A percentile compares a stretch with the other conserved stretches of the same genome.
phyloP scores from a whole-genome alignment of 768 basidiomycete species.

The Amanita inopinata region DNA sequence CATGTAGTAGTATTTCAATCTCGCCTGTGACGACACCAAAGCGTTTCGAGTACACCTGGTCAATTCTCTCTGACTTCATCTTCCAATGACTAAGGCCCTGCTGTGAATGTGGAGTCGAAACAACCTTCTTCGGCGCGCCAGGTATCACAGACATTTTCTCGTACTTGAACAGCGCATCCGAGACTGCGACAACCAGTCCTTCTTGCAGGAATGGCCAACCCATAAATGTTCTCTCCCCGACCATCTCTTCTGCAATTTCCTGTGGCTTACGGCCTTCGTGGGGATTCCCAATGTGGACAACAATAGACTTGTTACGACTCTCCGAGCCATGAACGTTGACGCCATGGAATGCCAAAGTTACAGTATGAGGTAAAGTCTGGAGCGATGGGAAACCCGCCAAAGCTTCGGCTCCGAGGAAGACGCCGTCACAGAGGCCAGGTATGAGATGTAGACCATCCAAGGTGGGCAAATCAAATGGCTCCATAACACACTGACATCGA shows the following conservation, averaged over 20 bases:
- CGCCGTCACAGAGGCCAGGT: conserved; percentile 82
- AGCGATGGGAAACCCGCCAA: conserved; percentile 96
- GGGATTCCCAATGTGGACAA: conserved; percentile 74
- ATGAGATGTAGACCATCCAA: conserved; percentile 79
- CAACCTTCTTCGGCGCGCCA: conserved; percentile 40
- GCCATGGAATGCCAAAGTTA: conserved; percentile 71
- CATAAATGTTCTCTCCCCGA: conserved; percentile 70
- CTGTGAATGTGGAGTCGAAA: conserved; percentile 65
- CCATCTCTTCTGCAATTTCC: conserved; percentile 63
- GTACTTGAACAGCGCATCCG: conserved; percentile 81
- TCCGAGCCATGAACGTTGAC: conserved; percentile 92
- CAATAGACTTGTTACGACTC: conserved; percentile 88
- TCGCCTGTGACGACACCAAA: conserved; percentile 78
- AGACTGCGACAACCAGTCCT: conserved; percentile 77
- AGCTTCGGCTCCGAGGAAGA: conserved; percentile 73
- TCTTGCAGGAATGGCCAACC: conserved; percentile 97
- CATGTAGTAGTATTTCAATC: conserved; percentile 76
- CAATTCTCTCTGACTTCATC: conserved; percentile 71
- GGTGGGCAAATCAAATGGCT: conserved; percentile 82
- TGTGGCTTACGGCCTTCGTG: conserved; percentile 59
- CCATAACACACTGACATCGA: conserved; percentile 71
- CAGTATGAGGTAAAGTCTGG: conserved; percentile 75
- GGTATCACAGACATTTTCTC: conserved; percentile 55
- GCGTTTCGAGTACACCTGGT: conserved; percentile 80
- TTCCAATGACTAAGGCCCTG: conserved; percentile 71